Evolutionary conservation across 176 grass and related monocot species (phyloP).

Genomic region (Oryza coarctata): DNA sequence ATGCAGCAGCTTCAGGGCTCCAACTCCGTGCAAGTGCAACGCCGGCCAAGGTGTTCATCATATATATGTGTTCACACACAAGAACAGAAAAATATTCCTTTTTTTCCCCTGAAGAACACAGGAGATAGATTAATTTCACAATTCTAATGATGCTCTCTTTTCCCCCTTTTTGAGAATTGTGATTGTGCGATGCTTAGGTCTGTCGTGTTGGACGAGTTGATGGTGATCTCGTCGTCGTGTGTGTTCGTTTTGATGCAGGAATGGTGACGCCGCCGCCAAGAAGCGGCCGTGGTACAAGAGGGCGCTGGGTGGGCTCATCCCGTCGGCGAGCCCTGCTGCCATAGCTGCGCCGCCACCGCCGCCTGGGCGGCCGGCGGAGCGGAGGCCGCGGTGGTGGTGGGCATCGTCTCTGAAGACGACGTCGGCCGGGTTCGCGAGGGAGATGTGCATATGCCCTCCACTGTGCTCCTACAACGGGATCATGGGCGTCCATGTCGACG

Average conservation of each 20-base stretch:
- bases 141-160: background rate
- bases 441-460: constrained; percentile 46
- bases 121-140: background rate
- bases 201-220: background rate
- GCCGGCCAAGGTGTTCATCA: constrained; percentile 16
- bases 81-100: background rate
- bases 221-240: background rate
- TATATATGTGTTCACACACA: background rate
- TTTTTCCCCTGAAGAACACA: background rate
- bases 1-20: background rate
- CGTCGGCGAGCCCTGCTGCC: constrained; percentile 14
- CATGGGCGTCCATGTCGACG: constrained; percentile 34
- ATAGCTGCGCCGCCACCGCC: background rate
- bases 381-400: constrained; percentile 35
- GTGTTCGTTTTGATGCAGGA: constrained; percentile 24
- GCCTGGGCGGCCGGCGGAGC: background rate
- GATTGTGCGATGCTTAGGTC: background rate
- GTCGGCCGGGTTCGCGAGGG: constrained; percentile 37
- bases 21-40: background rate
- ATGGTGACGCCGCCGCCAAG: background rate
- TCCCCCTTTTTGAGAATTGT: background rate
- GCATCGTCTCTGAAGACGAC: constrained; percentile 45
- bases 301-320: constrained; percentile 25
- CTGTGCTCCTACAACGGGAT: constrained; percentile 52
- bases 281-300: constrained; percentile 36